Conservation (phyloP, 164 flowering plant genomes). For the Annona squamosa region DNA sequence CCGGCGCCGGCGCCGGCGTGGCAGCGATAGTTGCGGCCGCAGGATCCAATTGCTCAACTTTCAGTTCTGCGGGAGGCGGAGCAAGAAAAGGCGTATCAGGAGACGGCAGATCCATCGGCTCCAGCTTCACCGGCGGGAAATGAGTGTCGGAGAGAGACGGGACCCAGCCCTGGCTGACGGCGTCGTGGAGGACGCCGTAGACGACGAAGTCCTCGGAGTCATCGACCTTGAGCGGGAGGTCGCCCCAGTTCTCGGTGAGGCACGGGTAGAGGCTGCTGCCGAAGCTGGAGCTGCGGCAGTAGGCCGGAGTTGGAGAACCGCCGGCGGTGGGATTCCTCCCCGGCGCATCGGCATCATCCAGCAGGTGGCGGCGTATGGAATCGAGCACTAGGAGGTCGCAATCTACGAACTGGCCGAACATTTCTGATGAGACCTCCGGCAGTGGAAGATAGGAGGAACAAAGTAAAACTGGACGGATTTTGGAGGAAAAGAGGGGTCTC, state of each 20-base stretch:
- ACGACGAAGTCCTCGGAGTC: slow-evolving; percentile 85
- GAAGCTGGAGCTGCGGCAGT: slow-evolving; percentile 49
- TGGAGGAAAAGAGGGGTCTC: neutral
- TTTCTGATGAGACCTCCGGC: neutral
- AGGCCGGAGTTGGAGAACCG: slow-evolving; percentile 14
- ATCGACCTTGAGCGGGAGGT: slow-evolving; percentile 58
- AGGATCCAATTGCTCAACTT: neutral
- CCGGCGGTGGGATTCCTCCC: neutral
- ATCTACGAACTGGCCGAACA: slow-evolving; percentile 15
- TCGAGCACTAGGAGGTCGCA: slow-evolving; percentile 39
- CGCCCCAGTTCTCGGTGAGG: slow-evolving; percentile 50
- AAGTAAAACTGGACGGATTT: neutral
- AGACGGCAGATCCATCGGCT: slow-evolving; percentile 16
- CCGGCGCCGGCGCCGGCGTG: slow-evolving; percentile 5
- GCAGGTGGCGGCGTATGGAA: slow-evolving; percentile 41
- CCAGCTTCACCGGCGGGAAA: slow-evolving; percentile 15
- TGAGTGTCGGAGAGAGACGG: slow-evolving; percentile 23
- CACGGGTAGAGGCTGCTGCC: slow-evolving; percentile 61
- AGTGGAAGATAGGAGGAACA: neutral
- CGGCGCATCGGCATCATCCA: slow-evolving; percentile 32
- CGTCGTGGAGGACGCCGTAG: slow-evolving; percentile 55
- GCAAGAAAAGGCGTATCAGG: neutral
- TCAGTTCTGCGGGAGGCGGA: neutral
- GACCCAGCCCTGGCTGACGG: slow-evolving; percentile 59
- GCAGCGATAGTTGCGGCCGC: neutral